A percentile compares a stretch with the other conserved stretches of the same genome.
These are phyloP conservation scores for Venturia carpophila DNA, from an alignment of 2,329 filamentous ascomycete genomes.

Conservation along the genomic window DNA sequence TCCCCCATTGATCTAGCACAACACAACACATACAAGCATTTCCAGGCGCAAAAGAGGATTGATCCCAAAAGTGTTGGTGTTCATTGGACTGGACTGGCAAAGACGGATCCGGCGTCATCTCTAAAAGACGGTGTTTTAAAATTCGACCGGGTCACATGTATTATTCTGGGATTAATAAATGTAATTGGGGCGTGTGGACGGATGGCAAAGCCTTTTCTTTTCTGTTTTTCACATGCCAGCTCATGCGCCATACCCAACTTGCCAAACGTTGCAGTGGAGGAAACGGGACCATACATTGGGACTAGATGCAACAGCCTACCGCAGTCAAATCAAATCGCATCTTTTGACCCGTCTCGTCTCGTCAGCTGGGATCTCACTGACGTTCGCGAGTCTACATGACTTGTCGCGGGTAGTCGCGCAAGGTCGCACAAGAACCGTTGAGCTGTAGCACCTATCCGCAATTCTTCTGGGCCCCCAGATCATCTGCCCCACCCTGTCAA, in stretches of 20 bases:
- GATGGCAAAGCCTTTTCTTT: slow-evolving; percentile 1
- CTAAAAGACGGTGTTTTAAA: slow-evolving; percentile 30
- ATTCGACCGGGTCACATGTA: slow-evolving; percentile 18
- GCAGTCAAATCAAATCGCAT: background rate
- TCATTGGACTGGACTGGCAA: slow-evolving; percentile 29
- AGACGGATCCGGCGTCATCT: slow-evolving; percentile 32
- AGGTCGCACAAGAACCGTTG: slow-evolving; percentile 8
- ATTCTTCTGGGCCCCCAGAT: background rate
- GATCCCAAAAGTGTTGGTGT: slow-evolving; percentile 33
- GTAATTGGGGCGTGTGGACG: slow-evolving; percentile 10
- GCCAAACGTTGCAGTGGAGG: background rate
- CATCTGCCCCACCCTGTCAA: background rate
- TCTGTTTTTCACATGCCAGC: slow-evolving; percentile 4
- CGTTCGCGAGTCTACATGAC: background rate
- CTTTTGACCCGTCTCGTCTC: background rate
- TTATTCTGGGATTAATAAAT: slow-evolving; percentile 9
- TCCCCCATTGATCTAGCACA: slow-evolving; percentile 21
- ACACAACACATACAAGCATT: slow-evolving; percentile 29
- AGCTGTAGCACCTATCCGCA: background rate
- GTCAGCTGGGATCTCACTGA: background rate
- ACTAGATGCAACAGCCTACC: slow-evolving; percentile 4
- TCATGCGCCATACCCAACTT: slow-evolving; percentile 2
- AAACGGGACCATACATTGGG: background rate
- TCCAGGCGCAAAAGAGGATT: slow-evolving; percentile 32
- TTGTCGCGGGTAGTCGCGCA: background rate